phyloP scores from a whole-genome alignment of 1,284 basidiomycete genomes.

The Marasmius tenuissimus region DNA sequence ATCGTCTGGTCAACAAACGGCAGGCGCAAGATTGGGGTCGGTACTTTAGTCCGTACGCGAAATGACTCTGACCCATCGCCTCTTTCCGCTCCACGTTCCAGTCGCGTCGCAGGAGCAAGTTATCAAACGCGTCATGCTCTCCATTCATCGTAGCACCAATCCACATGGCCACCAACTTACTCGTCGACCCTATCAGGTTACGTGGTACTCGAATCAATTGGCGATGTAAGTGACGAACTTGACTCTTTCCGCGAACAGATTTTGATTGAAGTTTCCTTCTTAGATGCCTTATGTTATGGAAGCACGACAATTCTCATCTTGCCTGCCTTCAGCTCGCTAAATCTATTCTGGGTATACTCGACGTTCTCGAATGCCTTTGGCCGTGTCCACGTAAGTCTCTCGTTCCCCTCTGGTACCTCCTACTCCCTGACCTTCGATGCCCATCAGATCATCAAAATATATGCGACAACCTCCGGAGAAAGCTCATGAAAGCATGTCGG shows the following conservation, averaged over 20 bases:
- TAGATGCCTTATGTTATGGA: constrained; percentile 69
- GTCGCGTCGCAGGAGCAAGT: constrained; percentile 66
- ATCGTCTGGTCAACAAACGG: constrained; percentile 59
- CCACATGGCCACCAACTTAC: constrained; percentile 52
- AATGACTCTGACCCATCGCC: constrained; percentile 1
- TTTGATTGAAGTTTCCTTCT: constrained; percentile 8
- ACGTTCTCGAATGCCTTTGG: constrained; percentile 70
- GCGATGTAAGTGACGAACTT: constrained; percentile 43
- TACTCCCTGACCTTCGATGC: not conserved
- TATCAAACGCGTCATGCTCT: constrained; percentile 50
- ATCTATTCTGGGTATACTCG: constrained; percentile 58
- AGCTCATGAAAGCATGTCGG: constrained; percentile 46
- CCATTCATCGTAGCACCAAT: constrained; percentile 48
- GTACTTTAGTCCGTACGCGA: constrained; percentile 25
- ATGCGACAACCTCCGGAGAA: constrained; percentile 44
- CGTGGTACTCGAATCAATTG: constrained; percentile 71
- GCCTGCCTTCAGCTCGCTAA: constrained; percentile 69
- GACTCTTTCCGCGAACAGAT: not conserved
- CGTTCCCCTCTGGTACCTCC: not conserved
- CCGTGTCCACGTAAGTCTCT: constrained; percentile 59
- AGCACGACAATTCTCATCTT: constrained; percentile 55
- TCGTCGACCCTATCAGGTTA: constrained; percentile 65
- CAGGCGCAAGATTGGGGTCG: constrained; percentile 76
- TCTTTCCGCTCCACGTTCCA: constrained; percentile 22
- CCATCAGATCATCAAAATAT: constrained; percentile 42